phyloP scores from a whole-genome alignment of 2,329 filamentous ascomycete species.

The Dothideomycetes sp. region DNA sequence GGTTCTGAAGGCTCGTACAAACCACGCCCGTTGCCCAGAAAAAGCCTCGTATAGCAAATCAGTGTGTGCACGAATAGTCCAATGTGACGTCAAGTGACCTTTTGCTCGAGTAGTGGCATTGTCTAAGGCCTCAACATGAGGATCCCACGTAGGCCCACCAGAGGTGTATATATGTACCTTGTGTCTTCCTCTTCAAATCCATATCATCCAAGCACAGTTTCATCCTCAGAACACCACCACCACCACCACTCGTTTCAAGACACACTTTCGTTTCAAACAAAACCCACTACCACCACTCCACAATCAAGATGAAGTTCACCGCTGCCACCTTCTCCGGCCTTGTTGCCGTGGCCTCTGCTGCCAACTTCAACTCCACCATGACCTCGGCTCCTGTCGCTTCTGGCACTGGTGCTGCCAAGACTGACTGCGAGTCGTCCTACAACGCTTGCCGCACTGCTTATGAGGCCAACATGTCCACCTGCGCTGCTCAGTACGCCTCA shows the following conservation, averaged over 20 bases:
- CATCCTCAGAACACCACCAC: slow-evolving; percentile 1
- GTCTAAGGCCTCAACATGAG: neutral
- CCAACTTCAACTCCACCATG: slow-evolving; percentile 4
- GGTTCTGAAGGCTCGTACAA: neutral
- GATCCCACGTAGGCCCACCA: neutral
- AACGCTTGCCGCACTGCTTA: slow-evolving; percentile 1
- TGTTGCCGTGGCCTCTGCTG: slow-evolving; percentile 5
- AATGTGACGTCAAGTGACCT: neutral
- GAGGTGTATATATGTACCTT: neutral
- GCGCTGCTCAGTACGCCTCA: slow-evolving; percentile 8
- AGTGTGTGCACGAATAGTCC: neutral
- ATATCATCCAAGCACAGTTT: neutral
- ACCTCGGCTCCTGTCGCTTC: neutral
- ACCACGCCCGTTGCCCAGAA: neutral
- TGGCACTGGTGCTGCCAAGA: neutral
- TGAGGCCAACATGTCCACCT: slow-evolving; percentile 6
- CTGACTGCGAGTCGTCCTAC: slow-evolving; percentile 2
- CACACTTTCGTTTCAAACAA: neutral
- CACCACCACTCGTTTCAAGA: slow-evolving; percentile 5
- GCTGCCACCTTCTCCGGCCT: slow-evolving; percentile 2
- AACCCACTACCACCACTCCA: neutral
- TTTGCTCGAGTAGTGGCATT: neutral
- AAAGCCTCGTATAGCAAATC: neutral
- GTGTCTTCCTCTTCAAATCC: too few species aligned
- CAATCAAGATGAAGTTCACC: slow-evolving; percentile 8